Evolutionary conservation across 139 green algal species (phyloP), one percentile per base, ranked within the genome.

Genomic region (Astrephomene gubernaculifera): DNA sequence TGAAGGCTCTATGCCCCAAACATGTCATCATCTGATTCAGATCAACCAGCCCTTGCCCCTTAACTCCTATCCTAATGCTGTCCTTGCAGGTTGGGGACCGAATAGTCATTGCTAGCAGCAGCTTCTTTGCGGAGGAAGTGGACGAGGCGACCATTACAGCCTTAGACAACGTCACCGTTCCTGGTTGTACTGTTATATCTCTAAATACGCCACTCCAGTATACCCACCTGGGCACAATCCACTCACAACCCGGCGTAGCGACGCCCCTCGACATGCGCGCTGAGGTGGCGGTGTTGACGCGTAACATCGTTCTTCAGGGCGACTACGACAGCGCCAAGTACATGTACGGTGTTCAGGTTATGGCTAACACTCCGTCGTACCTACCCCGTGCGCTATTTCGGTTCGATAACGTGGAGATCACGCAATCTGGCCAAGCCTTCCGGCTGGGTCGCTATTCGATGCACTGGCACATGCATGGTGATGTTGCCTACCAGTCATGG

Each of bases 391-490:
- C 68, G 38, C 64, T 53, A 54, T 49, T 89, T 36, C 63, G 83
- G 39, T 53, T 87, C 44, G 60, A 86, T 49, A 80, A 93, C 64
- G 82, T 91, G 14, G 90, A 93, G 82, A 19, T 94, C 53, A 61
- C 52, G n/a, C 79, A 69, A 57, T 82, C 76, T 60, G 90, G 90
- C 0, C 88, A 94, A 83, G 91, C 88, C 12, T 92, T 90, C 82
- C 44, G 72, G n/a, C 85, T 94, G 60, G 91, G 91, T 45, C 86
- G 93, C 33, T 97, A 97, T 82, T 88, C 92, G 6, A 86, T 97
- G 49, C 94, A 97, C 84, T 95, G 94, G 87, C 94, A 97, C 89
- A 90, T 96, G 87, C 87, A 92, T 38, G 90, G 90, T 49, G 81
- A 90, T 61, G 82, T 88, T 0, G 35, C 24, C 1, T 91, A 82